Evolutionary conservation across 352 stramenopile species (phyloP), one percentile per base, ranked within the genome.

Genomic region (Globisporangium iwayamae): DNA sequence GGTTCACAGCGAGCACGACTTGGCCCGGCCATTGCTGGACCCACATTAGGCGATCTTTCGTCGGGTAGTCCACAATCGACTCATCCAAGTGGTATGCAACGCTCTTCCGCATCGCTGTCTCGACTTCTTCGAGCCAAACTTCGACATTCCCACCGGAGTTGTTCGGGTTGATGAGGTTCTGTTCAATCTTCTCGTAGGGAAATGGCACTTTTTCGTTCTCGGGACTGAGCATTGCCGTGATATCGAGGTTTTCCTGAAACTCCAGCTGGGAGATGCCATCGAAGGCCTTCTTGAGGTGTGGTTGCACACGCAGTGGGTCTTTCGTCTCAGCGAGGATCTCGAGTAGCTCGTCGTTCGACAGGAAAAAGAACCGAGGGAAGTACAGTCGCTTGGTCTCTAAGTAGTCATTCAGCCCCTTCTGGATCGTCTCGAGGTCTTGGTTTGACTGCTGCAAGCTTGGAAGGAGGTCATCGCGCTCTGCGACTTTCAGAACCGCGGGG

Each of bases 131-230:
- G 13, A 93, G 73, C 85, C 84, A 93, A 7, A 92, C 80, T 66
- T 98, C 95, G 22, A 98, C 95, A 65, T 98, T 98, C 32, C 95
- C 95, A 32, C 92, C 91, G 0, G 90, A 97, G 63, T 93, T 89
- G 64, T 97, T 97, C 0, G 95, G 95, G 62, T 98, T 98, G 56
- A 98, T 98, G 57, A 91, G 69, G 20, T 76, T 82, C 66, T 98
- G 91, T 0, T 88, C 69, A 48, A 97, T 93, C 43, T 87, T 84
- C 8, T 79, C 85, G 66, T 97, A 98, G 28, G 73, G 72, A 48
- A 98, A 98, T 8, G 88, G 75, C 11, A 98, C 83, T 32, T 89
- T 93, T 68, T 98, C 93, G 59, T 88, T 87, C 61, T 92, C 82
- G 0, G 83, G 81, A 66, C 91, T 89, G 59, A 91, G 66, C 87